Conservation (phyloP, 2,329 filamentous ascomycete genomes). For the Fusarium piperis region DNA sequence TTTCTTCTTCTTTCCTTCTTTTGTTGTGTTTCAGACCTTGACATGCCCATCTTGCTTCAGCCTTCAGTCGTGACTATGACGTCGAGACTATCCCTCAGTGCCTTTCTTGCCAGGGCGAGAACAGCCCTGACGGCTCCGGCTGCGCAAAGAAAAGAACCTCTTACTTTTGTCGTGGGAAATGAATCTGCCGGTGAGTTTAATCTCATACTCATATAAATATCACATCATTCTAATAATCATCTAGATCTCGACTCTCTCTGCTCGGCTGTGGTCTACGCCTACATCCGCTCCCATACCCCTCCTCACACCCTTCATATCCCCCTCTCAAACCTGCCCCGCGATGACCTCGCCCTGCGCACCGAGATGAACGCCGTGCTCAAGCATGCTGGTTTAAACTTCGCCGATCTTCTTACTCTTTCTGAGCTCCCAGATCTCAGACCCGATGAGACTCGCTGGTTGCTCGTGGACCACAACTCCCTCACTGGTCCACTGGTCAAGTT, state of each 20-base stretch:
- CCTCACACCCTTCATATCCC: slow-evolving; percentile 72
- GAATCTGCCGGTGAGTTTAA: slow-evolving; percentile 68
- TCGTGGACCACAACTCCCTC: slow-evolving; percentile 83
- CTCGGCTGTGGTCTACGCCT: slow-evolving; percentile 77
- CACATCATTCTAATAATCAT: neutral
- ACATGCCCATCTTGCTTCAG: neutral
- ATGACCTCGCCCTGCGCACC: slow-evolving; percentile 76
- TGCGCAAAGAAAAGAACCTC: slow-evolving; percentile 55
- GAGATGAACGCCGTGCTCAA: slow-evolving; percentile 75
- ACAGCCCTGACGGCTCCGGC: slow-evolving; percentile 56
- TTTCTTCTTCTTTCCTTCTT: neutral
- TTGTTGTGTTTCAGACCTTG: neutral
- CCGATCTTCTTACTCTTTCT: slow-evolving; percentile 71
- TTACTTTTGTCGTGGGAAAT: slow-evolving; percentile 73
- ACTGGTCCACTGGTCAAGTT: slow-evolving; percentile 69
- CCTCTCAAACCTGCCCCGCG: slow-evolving; percentile 74
- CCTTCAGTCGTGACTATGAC: slow-evolving; percentile 37
- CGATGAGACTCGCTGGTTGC: slow-evolving; percentile 71
- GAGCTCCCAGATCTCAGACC: slow-evolving; percentile 61
- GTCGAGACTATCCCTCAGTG: slow-evolving; percentile 53
- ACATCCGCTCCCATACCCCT: slow-evolving; percentile 71
- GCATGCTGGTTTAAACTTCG: slow-evolving; percentile 65
- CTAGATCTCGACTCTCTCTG: slow-evolving; percentile 84
- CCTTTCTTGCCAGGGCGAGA: slow-evolving; percentile 63
- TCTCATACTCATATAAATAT: neutral